Conservation (phyloP, 345 rosid species). For the Toxicodendron radicans region DNA sequence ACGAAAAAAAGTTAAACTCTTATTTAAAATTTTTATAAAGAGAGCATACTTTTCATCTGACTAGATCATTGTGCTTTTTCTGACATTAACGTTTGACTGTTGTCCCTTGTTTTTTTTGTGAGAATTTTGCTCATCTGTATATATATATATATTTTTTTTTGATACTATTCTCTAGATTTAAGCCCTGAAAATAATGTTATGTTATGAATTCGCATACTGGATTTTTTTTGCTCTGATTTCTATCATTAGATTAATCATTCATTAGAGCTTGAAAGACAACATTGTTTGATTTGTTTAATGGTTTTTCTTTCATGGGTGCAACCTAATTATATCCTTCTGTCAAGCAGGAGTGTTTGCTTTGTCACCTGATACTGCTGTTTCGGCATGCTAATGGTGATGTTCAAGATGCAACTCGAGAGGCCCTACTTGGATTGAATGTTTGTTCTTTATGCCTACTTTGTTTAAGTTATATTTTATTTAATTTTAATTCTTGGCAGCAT, state of each 20-base stretch:
- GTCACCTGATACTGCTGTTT: slow-evolving; percentile 55
- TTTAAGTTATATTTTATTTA: background rate
- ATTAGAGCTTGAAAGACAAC: background rate
- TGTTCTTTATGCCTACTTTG: slow-evolving; percentile 22
- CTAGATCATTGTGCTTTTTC: no score
- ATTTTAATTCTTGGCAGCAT: background rate
- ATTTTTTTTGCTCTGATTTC: background rate
- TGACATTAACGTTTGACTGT: no score
- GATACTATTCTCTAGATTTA: background rate
- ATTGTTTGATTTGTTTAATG: background rate
- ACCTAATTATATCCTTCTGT: slow-evolving; percentile 17
- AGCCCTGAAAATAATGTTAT: background rate
- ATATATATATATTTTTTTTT: no score
- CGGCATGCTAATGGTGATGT: slow-evolving; percentile 53
- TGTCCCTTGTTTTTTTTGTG: background rate
- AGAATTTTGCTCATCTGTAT: background rate
- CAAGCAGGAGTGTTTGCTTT: slow-evolving; percentile 66
- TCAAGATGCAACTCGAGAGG: slow-evolving; percentile 72
- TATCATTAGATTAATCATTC: background rate
- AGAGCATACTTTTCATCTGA: no score
- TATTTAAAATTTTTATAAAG: no score
- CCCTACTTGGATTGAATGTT: slow-evolving; percentile 75
- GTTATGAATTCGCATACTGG: background rate
- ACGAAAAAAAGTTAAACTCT: no score
- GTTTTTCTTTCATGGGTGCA: background rate